Base-by-base conservation (phyloP, 2,329 filamentous ascomycete species). In the Xylaria sp. region DNA sequence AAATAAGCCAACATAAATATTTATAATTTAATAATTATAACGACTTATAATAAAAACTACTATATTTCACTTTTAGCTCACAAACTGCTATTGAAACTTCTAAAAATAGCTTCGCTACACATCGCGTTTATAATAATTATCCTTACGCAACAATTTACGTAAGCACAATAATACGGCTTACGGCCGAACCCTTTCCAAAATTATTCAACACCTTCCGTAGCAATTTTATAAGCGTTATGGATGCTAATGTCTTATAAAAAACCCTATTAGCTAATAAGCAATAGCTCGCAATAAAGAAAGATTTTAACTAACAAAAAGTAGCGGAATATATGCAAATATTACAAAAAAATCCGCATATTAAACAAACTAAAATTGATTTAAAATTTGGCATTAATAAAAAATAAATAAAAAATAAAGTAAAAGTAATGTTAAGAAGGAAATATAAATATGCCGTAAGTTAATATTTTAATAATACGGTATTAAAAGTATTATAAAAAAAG, bases 331-430 rank as follows among this genome's bases (percentile, higher is more conserved):
- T 99, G 94, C 72, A 84, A 91, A 68, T 97, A 93, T 72, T 89
- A 93, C 65, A 89, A 94, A 69, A 96, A 58, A 88, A 97, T 69
- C 94, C 93, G 19, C 88, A 85, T 44, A 87, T 91, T 42, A 96
- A 96, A 75, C 94, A 99, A 76, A 94, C 92, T 17, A 93, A 97
- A 69, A 99, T 99, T 74, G 94, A 94, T 74, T 89, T 88, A 54
- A 86, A 92, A 70, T 99, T 99, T 75, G 93, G 92, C 34, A 94
- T 99, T 48, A 94, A 99, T 76, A 81, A 94, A 88, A 97, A 94
- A 94, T 97, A 86, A 72, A 76, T 50, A 59, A 19, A 48, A 54
- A 13, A 45, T 44, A 26, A 48, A 63, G 48, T 22, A 26, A 48
- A 49, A 38, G 29, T n/a, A n/a, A n/a, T n/a, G n/a, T n/a, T n/a